Conservation (phyloP, 2,329 filamentous ascomycete species). For the Volutella citrinella region DNA sequence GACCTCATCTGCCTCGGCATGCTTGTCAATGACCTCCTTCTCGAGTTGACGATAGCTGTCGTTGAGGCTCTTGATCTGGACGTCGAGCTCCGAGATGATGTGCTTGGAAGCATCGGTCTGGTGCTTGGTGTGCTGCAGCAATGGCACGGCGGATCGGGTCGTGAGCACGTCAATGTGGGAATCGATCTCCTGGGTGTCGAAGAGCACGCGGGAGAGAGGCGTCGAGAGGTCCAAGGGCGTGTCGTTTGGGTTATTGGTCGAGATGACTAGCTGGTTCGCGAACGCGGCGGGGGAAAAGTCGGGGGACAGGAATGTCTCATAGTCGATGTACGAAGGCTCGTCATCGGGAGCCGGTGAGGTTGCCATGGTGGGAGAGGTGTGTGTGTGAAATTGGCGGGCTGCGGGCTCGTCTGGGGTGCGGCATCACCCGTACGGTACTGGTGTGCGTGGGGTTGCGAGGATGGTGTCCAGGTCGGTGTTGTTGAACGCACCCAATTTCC, state of each 20-base stretch:
- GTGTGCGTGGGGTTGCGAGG: not conserved
- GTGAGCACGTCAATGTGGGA: constrained; percentile 91
- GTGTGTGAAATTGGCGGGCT: constrained; percentile 9
- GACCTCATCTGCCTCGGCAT: constrained; percentile 83
- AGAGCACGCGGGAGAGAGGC: constrained; percentile 86
- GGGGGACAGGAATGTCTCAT: constrained; percentile 83
- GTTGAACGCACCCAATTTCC: too few species aligned
- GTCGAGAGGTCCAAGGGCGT: constrained; percentile 90
- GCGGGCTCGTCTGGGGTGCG: constrained; percentile 4
- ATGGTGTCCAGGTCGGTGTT: too few species aligned
- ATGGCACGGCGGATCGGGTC: constrained; percentile 75
- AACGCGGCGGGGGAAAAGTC: constrained; percentile 78
- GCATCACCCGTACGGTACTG: constrained; percentile 7
- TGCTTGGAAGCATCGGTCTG: constrained; percentile 70
- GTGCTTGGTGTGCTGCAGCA: constrained; percentile 73
- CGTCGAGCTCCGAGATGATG: constrained; percentile 74
- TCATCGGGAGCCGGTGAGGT: constrained; percentile 29
- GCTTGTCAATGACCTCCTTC: constrained; percentile 80
- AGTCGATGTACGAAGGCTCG: constrained; percentile 88
- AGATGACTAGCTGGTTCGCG: constrained; percentile 82
- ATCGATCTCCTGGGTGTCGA: constrained; percentile 95
- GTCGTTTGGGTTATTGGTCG: constrained; percentile 90
- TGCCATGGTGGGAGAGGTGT: constrained; percentile 5
- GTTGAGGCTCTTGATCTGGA: constrained; percentile 75
- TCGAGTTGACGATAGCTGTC: constrained; percentile 84